Base-by-base conservation (phyloP, 768 basidiomycete species). In the Russula lepida region DNA sequence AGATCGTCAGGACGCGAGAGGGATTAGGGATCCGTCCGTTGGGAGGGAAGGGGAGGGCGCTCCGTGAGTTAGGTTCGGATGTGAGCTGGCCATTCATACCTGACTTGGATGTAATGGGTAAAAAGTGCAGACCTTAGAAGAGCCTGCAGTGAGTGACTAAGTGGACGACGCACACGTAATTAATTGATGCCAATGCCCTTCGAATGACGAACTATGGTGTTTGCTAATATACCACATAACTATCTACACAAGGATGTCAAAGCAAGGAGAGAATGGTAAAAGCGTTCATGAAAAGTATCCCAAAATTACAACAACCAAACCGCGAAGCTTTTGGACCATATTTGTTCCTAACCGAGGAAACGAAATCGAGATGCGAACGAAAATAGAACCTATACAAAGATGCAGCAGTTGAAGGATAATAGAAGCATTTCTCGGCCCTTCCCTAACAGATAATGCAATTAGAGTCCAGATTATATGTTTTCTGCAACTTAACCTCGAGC, bases 41-140 rank as follows among this genome's bases (percentile, higher is more conserved):
- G 41, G 41, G 8, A n/a, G n/a, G 19, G 19, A 1, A n/a, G 9
- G 35, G 35, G 35, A 0, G 84, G 83, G 68, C 86, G 80, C 7
- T 75, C 73, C 12, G 84, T 79, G 63, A 94, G 77, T 91, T 91
- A 93, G 6, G 89, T 19, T 89, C 0, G 90, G 87, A 67, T 83
- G 81, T 65, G 8, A 43, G n/a, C 19, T n/a, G 39, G 19, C n/a
- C n/a, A n/a, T n/a, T n/a, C n/a, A n/a, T n/a, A n/a, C n/a, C n/a
- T n/a, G n/a, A n/a, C n/a, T n/a, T n/a, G n/a, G n/a, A n/a, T n/a
- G n/a, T n/a, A n/a, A n/a, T n/a, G n/a, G n/a, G n/a, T n/a, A n/a
- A n/a, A n/a, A n/a, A n/a, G n/a, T n/a, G n/a, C n/a, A n/a, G n/a
- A n/a, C n/a, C n/a, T n/a, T n/a, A n/a, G n/a, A n/a, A n/a, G n/a